A percentile compares a stretch with the other conserved stretches of the same genome.
These are phyloP conservation scores for Scedosporium minutisporum DNA, from an alignment of 2,329 filamentous ascomycete species.

Conservation along the genomic window DNA sequence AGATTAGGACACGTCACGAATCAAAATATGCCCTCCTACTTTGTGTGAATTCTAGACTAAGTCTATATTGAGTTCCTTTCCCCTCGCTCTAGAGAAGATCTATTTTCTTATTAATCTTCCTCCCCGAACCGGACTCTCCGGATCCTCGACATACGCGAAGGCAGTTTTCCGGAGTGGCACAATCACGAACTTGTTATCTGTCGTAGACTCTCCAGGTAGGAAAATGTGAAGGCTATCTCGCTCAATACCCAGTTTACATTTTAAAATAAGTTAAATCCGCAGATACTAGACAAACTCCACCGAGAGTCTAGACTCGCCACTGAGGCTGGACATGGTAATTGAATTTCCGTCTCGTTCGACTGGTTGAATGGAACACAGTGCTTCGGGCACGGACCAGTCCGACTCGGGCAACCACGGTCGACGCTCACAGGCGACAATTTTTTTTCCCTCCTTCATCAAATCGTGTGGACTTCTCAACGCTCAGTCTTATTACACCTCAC, in stretches of 20 bases:
- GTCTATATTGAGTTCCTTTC: too few species aligned
- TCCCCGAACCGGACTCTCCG: neutral
- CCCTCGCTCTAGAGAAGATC: too few species aligned
- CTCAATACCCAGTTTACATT: too few species aligned
- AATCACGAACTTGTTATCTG: neutral
- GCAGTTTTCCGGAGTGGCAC: neutral
- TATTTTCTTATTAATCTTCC: neutral
- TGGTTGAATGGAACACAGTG: neutral
- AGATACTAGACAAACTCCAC: too few species aligned
- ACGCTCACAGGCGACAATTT: neutral
- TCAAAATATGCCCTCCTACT: neutral
- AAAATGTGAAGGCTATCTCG: too few species aligned
- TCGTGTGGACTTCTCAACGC: neutral
- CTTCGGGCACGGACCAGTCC: neutral
- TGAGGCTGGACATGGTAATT: too few species aligned
- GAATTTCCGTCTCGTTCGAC: neutral
- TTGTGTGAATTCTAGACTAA: too few species aligned
- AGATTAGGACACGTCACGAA: neutral
- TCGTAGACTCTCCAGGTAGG: too few species aligned
- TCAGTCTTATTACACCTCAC: neutral
- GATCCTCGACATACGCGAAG: neutral
- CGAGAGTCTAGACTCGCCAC: too few species aligned
- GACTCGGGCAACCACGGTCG: neutral
- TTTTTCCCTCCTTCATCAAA: neutral
- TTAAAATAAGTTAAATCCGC: too few species aligned